Base-by-base conservation (phyloP, 2,329 filamentous ascomycete genomes). In the Penicillium sclerotiorum region DNA sequence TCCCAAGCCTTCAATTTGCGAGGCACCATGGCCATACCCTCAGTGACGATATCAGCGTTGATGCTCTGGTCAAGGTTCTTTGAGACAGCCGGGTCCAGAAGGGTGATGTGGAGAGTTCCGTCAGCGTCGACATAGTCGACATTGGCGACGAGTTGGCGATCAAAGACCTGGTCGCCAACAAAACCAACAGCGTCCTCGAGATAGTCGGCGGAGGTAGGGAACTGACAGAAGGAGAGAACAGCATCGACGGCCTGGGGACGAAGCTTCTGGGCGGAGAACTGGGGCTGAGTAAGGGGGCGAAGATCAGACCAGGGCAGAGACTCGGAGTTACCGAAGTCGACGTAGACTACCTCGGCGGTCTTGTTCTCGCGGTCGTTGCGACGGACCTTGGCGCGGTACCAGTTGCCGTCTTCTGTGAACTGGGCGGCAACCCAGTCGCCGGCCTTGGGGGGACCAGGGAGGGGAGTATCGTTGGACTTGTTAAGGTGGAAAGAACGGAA, bases 291-390 rank as follows among this genome's bases (percentile, higher is more conserved):
- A 41, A 99, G 82, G n/a, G 90, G 80, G 22, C 94, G 88, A 36
- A 99, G 84, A 59, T 83, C 81, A 20, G 85, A 82, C 91, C 93
- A 99, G 0, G 92, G 83, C 49, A 95, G 80, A 66, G 86, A 87
- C 74, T 99, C 94, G 47, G 84, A 87, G 80, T 99, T 99, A 63
- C 94, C 94, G 72, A 95, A 99, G 77, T 99, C 94, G 55, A 99
- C 84, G 74, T 96, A 99, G 38, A 95, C 77, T 21, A 99, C 87
- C 72, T 99, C 94, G 20, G 91, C 87, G 62, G 89, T 85, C 80
- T 94, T 90, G 64, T 86, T 87, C 8, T 92, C 82, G 55, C 94
- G 90, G 75, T 99, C 94, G 73, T 97, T 96, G 68, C 92, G 86
- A 55, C 92, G 87, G 54, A 99, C 85, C 54, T 87, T 88, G 25